phyloP scores from a whole-genome alignment of 2,329 filamentous ascomycete genomes.

The Alternaria arbusti region DNA sequence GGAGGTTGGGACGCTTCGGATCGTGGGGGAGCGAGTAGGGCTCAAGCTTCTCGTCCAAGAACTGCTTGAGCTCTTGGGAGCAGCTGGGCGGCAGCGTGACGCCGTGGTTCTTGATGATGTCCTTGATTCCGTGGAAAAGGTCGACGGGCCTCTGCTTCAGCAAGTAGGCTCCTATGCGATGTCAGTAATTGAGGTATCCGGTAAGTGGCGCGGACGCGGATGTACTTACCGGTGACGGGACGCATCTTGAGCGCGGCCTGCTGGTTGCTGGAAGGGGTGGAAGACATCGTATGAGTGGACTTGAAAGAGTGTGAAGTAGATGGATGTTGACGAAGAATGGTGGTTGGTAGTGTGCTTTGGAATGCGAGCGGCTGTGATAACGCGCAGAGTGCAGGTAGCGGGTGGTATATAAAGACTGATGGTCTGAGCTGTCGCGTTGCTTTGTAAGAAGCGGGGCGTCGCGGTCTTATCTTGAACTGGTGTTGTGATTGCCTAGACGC shows the following conservation, averaged over 20 bases:
- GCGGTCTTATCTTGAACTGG: neutral
- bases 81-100: neutral
- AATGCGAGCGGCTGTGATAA: neutral
- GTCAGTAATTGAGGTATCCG: neutral
- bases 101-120: neutral
- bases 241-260: neutral
- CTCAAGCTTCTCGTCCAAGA: neutral
- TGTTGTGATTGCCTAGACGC: neutral
- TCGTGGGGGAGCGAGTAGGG: neutral
- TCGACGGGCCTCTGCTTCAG: neutral
- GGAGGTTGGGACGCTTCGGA: neutral
- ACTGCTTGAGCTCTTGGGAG: neutral
- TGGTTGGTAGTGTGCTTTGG: neutral
- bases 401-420: neutral
- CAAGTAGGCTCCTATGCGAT: neutral
- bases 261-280: neutral
- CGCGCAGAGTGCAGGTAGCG: neutral
- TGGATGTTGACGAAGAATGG: fast-evolving
- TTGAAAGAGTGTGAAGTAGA: neutral
- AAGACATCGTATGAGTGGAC: neutral
- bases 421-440: neutral
- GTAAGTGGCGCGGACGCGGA: neutral
- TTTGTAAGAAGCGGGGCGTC: neutral
- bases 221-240: neutral
- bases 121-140: too few relatives aligned